Base-by-base conservation (phyloP, 208 protist genomes). In the Leishmania aethiopica region DNA sequence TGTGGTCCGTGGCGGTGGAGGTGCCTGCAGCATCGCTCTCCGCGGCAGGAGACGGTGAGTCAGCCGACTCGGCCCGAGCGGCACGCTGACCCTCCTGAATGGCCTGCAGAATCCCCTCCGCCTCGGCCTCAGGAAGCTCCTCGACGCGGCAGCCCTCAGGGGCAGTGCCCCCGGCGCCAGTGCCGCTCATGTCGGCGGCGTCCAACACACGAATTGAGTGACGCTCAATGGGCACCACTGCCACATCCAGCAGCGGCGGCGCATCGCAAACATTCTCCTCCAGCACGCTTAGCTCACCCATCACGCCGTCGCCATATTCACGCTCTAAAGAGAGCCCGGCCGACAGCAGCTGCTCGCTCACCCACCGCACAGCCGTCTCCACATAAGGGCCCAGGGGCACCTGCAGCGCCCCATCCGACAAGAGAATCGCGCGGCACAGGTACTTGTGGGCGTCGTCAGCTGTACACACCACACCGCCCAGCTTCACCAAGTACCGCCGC, bases 301-400 rank as follows among this genome's bases (percentile, higher is more conserved):
- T 57, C 7, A 89, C 73, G 22, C 42, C 70, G 49, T 85, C 77
- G 59, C 86, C 78, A 42, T 79, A 72, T 82, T 84, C 77, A 6
- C 84, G 81, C 84, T 92, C 86, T 28, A 92, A 47, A 53, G 89
- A 83, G 35, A 80, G 82, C 3, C 70, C 79, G 10, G 86, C 86
- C 35, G 86, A 89, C 42, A 92, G 78, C 32, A 92, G 77, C 81
- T 92, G 80, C 78, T 90, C 89, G 51, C 80, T 92, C 51, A 90
- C 84, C 51, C 80, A 75, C 60, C 79, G 82, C 37, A 92, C 82
- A 1, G 82, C 84, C 6, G 73, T 64, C 75, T 89, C 86, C 32
- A 92, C 22, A 59, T 89, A 89, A 19, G 89, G 86, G 17, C 84
- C 86, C 3, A 92, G 80, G 22, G 81, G 78, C 13, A 80, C 80